Base-by-base conservation (phyloP, 805 yeast species). In the Komagataella pastoris region DNA sequence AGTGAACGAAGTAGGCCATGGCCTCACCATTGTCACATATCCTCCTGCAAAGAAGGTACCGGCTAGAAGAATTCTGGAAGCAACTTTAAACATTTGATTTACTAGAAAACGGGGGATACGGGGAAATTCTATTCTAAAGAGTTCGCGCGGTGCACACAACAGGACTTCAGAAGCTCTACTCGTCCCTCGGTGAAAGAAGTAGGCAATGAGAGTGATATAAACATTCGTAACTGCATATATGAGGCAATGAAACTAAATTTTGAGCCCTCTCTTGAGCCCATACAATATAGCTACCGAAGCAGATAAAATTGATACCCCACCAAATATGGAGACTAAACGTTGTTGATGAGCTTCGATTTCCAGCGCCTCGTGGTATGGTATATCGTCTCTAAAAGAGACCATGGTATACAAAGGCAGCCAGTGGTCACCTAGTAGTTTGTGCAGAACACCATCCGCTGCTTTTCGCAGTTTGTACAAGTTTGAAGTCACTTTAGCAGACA, bases 321-420 rank as follows among this genome's bases (percentile, higher is more conserved):
- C 47, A 5, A 46, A 17, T 23, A 46, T 21, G 46, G 62, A 63
- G 49, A 88, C 61, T 3, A 86, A 72, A 10, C 54, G 60, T 43
- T 70, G 71, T 65, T 88, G 96, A 50, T 77, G 69, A 46, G 65
- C 62, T 49, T 79, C 80, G 43, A 73, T 71, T 7, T 63, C 62
- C 10, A 86, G 72, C 1, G 95, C 95, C 50, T 72, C 71, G 1
- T 88, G 76, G 61, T 90, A 90, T 7, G 85, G 72, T 40, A 89
- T 83, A 61, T 90, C 96, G 6, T 83, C 79, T 55, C 96, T 72
- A 69, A 90, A 90, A 1, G 96, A 84, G 2, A 90, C 87, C 97
- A 90, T 89, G 7, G 96, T 82, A 65, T 90, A 90, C 59, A 90
- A 69, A 1, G 97, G 96, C 36, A 88, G 67, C 95, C 96, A 87